These are phyloP conservation scores for Chlorella sorokiniana DNA, from an alignment of 139 green algal genomes.

Conservation along the genomic window DNA sequence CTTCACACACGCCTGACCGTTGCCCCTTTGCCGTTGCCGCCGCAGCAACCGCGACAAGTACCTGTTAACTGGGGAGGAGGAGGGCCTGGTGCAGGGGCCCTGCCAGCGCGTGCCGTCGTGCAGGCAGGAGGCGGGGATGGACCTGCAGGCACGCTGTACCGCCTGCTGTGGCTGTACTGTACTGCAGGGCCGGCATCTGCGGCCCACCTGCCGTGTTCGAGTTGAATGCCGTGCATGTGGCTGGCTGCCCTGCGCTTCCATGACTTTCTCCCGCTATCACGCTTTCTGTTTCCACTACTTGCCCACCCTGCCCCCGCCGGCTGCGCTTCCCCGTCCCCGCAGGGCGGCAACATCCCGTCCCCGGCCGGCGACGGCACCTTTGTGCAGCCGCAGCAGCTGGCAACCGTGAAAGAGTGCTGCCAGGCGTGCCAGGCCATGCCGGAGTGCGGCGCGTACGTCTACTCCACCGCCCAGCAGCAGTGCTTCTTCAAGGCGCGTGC, in stretches of 20 bases:
- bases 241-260: no score
- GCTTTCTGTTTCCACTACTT: background rate
- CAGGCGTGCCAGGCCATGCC: background rate
- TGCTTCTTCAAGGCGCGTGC: slow-evolving; percentile 4
- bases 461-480: background rate
- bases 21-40: no score
- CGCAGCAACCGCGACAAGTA: slow-evolving; percentile 21
- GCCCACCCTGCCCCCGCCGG: background rate
- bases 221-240: no score
- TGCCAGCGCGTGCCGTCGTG: background rate
- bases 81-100: slow-evolving; percentile 3
- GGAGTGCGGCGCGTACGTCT: slow-evolving; percentile 5
- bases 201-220: no score
- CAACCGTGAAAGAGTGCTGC: background rate
- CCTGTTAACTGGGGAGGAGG: slow-evolving; percentile 7
- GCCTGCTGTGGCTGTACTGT: background rate
- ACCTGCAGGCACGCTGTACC: background rate
- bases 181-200: background rate
- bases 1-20: no score
- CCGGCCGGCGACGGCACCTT: background rate
- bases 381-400: background rate
- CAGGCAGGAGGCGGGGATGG: background rate
- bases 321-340: no score
- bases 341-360: background rate
- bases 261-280: background rate